phyloP scores from a whole-genome alignment of 2,329 filamentous ascomycete genomes.

The Colletotrichum trifolii region DNA sequence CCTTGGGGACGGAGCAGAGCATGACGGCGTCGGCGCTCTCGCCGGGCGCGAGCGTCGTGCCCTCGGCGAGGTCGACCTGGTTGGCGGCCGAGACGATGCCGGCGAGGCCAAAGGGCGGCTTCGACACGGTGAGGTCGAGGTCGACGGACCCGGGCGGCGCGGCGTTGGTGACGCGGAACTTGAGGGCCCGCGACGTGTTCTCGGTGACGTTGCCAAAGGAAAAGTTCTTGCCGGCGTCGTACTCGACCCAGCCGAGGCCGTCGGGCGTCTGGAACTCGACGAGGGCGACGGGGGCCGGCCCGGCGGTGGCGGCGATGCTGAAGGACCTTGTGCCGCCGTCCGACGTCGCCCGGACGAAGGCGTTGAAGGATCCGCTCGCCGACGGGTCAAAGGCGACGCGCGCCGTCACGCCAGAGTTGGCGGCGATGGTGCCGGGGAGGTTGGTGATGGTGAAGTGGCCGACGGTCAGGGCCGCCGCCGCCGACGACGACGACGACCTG shows the following conservation, averaged over 20 bases:
- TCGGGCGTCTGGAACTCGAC: slow-evolving; percentile 67
- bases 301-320: slow-evolving; percentile 60
- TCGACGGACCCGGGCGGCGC: slow-evolving; percentile 56
- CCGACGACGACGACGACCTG: no score
- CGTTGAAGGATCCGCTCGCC: slow-evolving; percentile 58
- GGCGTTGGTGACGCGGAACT: slow-evolving; percentile 64
- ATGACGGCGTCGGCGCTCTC: slow-evolving; percentile 63
- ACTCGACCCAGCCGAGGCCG: slow-evolving; percentile 61
- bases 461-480: slow-evolving; percentile 49
- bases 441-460: slow-evolving; percentile 61
- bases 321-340: slow-evolving; percentile 61
- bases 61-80: slow-evolving; percentile 67
- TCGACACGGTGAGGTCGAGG: slow-evolving; percentile 68
- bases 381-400: slow-evolving; percentile 60
- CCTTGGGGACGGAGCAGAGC: slow-evolving; percentile 66
- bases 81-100: slow-evolving; percentile 66
- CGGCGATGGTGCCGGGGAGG: slow-evolving; percentile 57
- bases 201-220: slow-evolving; percentile 67
- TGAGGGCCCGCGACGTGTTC: slow-evolving; percentile 58
- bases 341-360: slow-evolving; percentile 59
- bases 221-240: slow-evolving; percentile 56
- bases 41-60: slow-evolving; percentile 60
- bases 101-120: slow-evolving; percentile 67
- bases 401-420: slow-evolving; percentile 52
- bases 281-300: slow-evolving; percentile 59